phyloP scores from a whole-genome alignment of 1,284 basidiomycete genomes.

The Cryptococcus depauperatus region DNA sequence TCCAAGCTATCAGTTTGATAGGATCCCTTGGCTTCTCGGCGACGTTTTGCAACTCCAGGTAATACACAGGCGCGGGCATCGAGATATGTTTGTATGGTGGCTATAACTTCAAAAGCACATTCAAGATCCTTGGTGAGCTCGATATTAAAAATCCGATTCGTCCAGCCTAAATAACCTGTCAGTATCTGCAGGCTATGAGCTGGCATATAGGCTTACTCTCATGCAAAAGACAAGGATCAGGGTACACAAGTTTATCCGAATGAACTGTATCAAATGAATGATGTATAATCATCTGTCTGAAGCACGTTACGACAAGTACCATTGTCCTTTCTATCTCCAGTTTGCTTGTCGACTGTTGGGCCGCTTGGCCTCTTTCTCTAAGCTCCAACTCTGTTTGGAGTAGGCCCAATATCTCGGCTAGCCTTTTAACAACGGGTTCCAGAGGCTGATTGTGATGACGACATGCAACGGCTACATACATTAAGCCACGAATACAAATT shows the following conservation, averaged over 20 bases:
- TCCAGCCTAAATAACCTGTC: conserved; percentile 52
- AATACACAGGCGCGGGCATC: conserved; percentile 53
- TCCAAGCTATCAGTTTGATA: conserved; percentile 65
- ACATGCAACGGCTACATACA: conserved; percentile 64
- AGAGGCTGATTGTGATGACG: conserved; percentile 56
- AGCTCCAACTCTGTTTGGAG: conserved; percentile 55
- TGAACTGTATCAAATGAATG: conserved; percentile 45
- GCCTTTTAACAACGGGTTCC: conserved; percentile 57
- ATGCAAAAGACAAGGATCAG: conserved; percentile 58
- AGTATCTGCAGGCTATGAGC: not conserved
- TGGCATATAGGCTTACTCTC: conserved; percentile 49
- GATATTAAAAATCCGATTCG: conserved; percentile 54
- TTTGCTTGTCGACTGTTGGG: conserved; percentile 17
- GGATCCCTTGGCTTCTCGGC: conserved; percentile 29
- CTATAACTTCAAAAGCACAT: conserved; percentile 54
- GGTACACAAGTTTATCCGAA: conserved; percentile 48
- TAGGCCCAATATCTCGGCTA: conserved; percentile 55
- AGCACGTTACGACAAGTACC: conserved; percentile 55
- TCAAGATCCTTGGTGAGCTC: conserved; percentile 49
- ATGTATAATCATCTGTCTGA: conserved; percentile 56
- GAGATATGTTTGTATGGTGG: conserved; percentile 59
- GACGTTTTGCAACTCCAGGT: conserved; percentile 49
- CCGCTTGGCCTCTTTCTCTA: not conserved
- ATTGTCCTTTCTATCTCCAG: conserved; percentile 40
- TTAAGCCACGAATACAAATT: conserved; percentile 67